A percentile compares a stretch with the other conserved stretches of the same genome.
Conservation (phyloP, 805 yeast species). For the Candida nonsorbophila region DNA sequence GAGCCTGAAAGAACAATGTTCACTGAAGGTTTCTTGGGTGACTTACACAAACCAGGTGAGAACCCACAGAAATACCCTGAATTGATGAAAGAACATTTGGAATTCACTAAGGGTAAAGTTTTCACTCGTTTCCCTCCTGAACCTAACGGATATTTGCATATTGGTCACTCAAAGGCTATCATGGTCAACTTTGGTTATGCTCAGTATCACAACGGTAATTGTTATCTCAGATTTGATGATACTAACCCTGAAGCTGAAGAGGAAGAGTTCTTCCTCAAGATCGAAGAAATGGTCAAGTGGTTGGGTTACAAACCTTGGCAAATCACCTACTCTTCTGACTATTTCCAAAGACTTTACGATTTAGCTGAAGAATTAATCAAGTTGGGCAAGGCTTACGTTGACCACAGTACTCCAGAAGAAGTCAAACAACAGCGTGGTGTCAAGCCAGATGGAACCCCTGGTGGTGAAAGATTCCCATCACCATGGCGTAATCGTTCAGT, state of each 20-base stretch:
- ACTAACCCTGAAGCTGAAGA: conserved; percentile 99
- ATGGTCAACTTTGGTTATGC: conserved; percentile 98
- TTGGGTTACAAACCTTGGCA: conserved; percentile 92
- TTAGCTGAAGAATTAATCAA: conserved; percentile 80
- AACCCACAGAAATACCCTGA: conserved; percentile 89
- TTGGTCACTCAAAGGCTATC: conserved; percentile 97
- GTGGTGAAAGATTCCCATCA: conserved; percentile 87
- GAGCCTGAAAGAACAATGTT: conserved; percentile 66
- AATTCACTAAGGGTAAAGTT: conserved; percentile 74
- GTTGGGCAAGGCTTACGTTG: conserved; percentile 77
- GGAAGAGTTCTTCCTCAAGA: conserved; percentile 81
- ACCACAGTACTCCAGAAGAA: conserved; percentile 90
- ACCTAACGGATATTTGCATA: conserved; percentile 95
- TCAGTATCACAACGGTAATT: conserved; percentile 74
- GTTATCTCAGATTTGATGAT: conserved; percentile 93
- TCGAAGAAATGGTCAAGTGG: conserved; percentile 84
- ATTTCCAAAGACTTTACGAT: conserved; percentile 82
- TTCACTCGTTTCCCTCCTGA: conserved; percentile 97
- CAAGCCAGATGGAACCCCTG: conserved; percentile 85
- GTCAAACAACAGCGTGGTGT: conserved; percentile 88
- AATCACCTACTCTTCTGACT: conserved; percentile 92
- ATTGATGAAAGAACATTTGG: conserved; percentile 73
- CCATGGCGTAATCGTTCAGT: conserved; percentile 64
- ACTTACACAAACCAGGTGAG: conserved; percentile 90
- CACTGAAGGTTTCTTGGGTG: conserved; percentile 92